phyloP scores from a whole-genome alignment of 371 early-diverging fungal species.

The Batkoa obscura region DNA sequence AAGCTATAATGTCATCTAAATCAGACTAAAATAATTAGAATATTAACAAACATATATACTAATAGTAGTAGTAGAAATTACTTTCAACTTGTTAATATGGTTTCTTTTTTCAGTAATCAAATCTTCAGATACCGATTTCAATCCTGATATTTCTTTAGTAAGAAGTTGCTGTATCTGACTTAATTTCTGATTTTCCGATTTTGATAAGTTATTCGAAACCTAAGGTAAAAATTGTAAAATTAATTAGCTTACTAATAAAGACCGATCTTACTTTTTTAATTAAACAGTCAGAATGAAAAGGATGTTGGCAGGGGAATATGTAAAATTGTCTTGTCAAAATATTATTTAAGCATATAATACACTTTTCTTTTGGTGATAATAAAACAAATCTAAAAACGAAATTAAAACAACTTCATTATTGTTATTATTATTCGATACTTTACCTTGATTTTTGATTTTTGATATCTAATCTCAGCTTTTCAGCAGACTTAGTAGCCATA shows the following conservation, averaged over 20 bases:
- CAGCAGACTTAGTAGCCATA: slow-evolving; percentile 67
- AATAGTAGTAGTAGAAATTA: neutral
- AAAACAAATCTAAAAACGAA: slow-evolving; percentile 39
- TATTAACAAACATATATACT: slow-evolving; percentile 1
- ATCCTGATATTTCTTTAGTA: slow-evolving; percentile 16
- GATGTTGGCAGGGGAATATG: slow-evolving; percentile 87
- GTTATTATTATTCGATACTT: neutral
- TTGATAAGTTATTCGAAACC: slow-evolving; percentile 15
- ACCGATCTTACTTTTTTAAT: slow-evolving; percentile 31
- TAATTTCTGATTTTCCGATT: slow-evolving; percentile 18
- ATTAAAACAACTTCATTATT: neutral
- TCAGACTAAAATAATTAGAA: slow-evolving; percentile 26
- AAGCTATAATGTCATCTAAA: slow-evolving; percentile 58
- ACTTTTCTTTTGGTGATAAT: slow-evolving; percentile 56
- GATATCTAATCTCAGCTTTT: slow-evolving; percentile 66
- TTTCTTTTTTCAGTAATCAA: neutral
- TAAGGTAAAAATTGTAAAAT: slow-evolving; percentile 10
- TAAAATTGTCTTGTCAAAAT: slow-evolving; percentile 72
- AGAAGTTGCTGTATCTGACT: slow-evolving; percentile 25
- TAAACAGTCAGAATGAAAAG: slow-evolving; percentile 79
- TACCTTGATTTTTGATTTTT: slow-evolving; percentile 44
- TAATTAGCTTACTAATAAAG: slow-evolving; percentile 8
- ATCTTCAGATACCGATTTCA: neutral
- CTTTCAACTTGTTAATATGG: neutral
- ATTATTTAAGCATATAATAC: slow-evolving; percentile 53